phyloP scores from a whole-genome alignment of 2,329 filamentous ascomycete species.

The Fusarium sp. region DNA sequence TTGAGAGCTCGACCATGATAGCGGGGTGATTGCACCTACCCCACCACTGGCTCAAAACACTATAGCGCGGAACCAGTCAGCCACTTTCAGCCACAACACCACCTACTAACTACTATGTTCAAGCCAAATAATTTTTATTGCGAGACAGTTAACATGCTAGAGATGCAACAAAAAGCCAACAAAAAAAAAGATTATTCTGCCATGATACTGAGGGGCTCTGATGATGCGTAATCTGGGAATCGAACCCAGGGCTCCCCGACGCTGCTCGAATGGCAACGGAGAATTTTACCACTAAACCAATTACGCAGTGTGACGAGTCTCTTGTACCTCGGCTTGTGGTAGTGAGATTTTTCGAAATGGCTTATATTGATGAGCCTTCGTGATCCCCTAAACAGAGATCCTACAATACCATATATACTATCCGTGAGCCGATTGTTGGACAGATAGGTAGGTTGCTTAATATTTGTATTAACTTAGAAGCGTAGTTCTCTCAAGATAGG shows the following conservation, averaged over 20 bases:
- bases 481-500: not conserved
- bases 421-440: no score
- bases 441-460: not conserved
- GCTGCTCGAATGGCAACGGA: constrained; percentile 42
- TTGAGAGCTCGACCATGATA: constrained; percentile 46
- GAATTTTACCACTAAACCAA: constrained; percentile 49
- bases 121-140: no score
- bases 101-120: not conserved
- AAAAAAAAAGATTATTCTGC: rapidly evolving
- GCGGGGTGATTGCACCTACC: constrained; percentile 45
- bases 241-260: constrained; percentile 46
- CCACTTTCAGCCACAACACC: constrained; percentile 7
- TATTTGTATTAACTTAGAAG: not conserved
- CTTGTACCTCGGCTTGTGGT: not conserved
- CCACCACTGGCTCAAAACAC: constrained; percentile 36
- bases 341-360: no score
- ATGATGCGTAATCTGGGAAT: constrained; percentile 45
- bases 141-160: not conserved
- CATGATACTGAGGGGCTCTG: no score
- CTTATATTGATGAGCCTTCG: no score
- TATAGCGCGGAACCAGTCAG: not conserved
- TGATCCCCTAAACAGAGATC: no score
- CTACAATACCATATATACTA: no score
- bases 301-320: constrained; percentile 19
- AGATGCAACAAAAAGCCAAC: not conserved